phyloP scores from a whole-genome alignment of 2,329 filamentous ascomycete species.

The Alternaria hordeiaustralica region DNA sequence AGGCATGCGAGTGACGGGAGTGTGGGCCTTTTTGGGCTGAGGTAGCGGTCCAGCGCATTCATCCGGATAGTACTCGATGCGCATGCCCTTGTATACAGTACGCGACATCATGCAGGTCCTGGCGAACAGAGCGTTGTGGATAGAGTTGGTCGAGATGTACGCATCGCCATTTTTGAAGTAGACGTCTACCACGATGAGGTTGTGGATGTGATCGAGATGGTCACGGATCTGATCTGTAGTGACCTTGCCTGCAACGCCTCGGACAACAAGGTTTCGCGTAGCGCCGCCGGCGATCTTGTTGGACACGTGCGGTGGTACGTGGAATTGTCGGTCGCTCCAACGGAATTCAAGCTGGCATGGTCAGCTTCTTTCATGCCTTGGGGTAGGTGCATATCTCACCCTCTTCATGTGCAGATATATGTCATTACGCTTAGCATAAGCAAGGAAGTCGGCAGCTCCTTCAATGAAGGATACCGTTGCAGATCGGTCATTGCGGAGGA shows the following conservation, averaged over 20 bases:
- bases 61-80: slow-evolving; percentile 74
- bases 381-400: slow-evolving; percentile 55
- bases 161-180: slow-evolving; percentile 64
- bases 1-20: slow-evolving; percentile 8
- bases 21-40: slow-evolving; percentile 18
- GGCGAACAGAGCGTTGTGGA: slow-evolving; percentile 77
- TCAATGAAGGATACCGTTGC: slow-evolving; percentile 75
- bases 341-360: slow-evolving; percentile 65
- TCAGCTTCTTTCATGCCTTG: background rate
- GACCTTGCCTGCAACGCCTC: slow-evolving; percentile 61
- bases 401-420: slow-evolving; percentile 73
- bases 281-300: slow-evolving; percentile 70
- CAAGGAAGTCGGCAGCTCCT: slow-evolving; percentile 65
- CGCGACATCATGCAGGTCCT: slow-evolving; percentile 76
- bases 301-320: slow-evolving; percentile 67
- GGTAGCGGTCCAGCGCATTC: slow-evolving; percentile 71
- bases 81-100: slow-evolving; percentile 71
- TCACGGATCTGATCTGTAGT: slow-evolving; percentile 70
- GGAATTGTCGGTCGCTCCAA: slow-evolving; percentile 76
- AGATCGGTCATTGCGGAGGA: slow-evolving; percentile 65
- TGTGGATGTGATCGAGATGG: slow-evolving; percentile 84
- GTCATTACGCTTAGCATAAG: slow-evolving; percentile 68
- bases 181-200: slow-evolving; percentile 73
- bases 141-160: slow-evolving; percentile 76
- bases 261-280: slow-evolving; percentile 76